A percentile compares a stretch with the other conserved stretches of the same genome.
Evolutionary conservation across 768 basidiomycete species (phyloP).

Genomic region (Leccinum arenicola): DNA sequence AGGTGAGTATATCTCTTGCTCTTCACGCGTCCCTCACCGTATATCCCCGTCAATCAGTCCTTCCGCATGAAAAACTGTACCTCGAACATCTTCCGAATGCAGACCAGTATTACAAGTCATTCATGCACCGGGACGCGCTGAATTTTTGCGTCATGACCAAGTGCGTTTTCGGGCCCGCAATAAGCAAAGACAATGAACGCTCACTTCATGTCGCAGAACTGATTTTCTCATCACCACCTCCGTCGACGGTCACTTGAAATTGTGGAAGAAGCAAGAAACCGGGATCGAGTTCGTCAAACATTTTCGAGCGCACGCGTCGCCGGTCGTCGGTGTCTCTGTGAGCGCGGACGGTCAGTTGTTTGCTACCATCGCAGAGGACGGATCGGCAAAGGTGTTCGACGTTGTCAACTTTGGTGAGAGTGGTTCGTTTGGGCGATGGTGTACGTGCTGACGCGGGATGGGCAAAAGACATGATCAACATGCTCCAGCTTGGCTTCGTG

Average conservation of each 20-base stretch:
- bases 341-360: slow-evolving; percentile 91
- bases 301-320: slow-evolving; percentile 86
- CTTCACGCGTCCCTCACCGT: not conserved
- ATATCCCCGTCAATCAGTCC: slow-evolving; percentile 49
- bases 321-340: slow-evolving; percentile 76
- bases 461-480: slow-evolving; percentile 93
- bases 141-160: slow-evolving; percentile 88
- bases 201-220: slow-evolving; percentile 53
- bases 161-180: slow-evolving; percentile 40
- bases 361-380: slow-evolving; percentile 89
- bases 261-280: slow-evolving; percentile 98
- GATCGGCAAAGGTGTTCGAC: slow-evolving; percentile 93
- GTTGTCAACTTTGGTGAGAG: slow-evolving; percentile 93
- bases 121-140: slow-evolving; percentile 95
- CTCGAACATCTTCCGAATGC: slow-evolving; percentile 88
- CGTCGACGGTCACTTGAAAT: slow-evolving; percentile 89
- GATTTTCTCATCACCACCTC: slow-evolving; percentile 95
- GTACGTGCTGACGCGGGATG: not conserved
- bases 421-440: not conserved
- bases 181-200: not conserved
- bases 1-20: slow-evolving; percentile 45
- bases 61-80: slow-evolving; percentile 91
- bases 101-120: slow-evolving; percentile 94
- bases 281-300: slow-evolving; percentile 99
- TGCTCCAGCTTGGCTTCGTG: slow-evolving; percentile 82